Conservation (phyloP, 129 eudicot genomes). For the carrot (Daucus carota) region DH1_v3.0 NC_030383.2:41912501-41913000, state of each 20-base stretch:
- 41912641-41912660: no score
- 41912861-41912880: conserved; percentile 27
- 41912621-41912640: no score
- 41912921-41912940: background rate
- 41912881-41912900: no score
- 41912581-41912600: no score
- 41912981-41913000: conserved; percentile 51
- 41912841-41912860: conserved; percentile 37
- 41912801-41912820: conserved; percentile 33
- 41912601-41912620: no score
- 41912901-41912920: background rate
- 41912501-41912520: no score
- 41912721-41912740: background rate
- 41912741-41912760: background rate
- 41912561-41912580: no score
- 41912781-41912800: background rate
- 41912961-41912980: conserved; percentile 61
- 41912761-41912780: background rate
- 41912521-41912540: no score
- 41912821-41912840: conserved; percentile 35
- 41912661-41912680: background rate
- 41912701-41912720: background rate
- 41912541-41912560: no score
- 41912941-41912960: conserved; percentile 10
- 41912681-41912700: background rate